Conservation (phyloP, 2,329 filamentous ascomycete genomes). For the Pseudomassariella vexata region DNA sequence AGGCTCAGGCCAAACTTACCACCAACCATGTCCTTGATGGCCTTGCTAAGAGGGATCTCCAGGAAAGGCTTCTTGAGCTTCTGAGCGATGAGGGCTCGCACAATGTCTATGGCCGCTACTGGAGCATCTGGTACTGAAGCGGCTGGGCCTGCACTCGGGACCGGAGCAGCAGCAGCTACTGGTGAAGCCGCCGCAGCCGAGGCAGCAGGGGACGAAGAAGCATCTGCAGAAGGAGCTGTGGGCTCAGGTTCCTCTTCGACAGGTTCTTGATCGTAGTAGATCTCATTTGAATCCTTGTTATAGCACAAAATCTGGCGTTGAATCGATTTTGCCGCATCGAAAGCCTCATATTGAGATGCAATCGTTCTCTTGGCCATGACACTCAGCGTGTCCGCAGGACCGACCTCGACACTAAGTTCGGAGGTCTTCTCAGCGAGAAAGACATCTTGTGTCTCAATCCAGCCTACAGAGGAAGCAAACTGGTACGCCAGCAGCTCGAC, state of each 20-base stretch:
- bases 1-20: too few relatives aligned
- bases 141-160: constrained; percentile 73
- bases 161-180: constrained; percentile 44
- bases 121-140: constrained; percentile 81
- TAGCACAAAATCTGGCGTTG: constrained; percentile 98
- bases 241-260: constrained; percentile 82
- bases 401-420: constrained; percentile 95
- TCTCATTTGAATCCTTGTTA: constrained; percentile 98
- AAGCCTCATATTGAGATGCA: constrained; percentile 96
- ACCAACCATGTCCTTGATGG: constrained; percentile 97
- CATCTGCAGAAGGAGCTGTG: constrained; percentile 37
- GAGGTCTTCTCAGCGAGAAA: constrained; percentile 94
- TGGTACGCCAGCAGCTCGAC: constrained; percentile 99
- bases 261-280: constrained; percentile 98
- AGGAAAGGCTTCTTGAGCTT: constrained; percentile 92
- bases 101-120: constrained; percentile 81
- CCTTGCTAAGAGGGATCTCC: constrained; percentile 89
- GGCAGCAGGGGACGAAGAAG: constrained; percentile 29
- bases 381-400: constrained; percentile 91
- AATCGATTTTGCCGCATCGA: constrained; percentile 93
- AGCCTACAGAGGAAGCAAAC: constrained; percentile 96
- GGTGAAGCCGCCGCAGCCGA: constrained; percentile 32
- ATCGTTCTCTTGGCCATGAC: constrained; percentile 96
- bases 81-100: constrained; percentile 85
- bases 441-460: constrained; percentile 99